Evolutionary conservation across 2,329 filamentous ascomycete genomes (phyloP), one percentile per base, ranked within the genome.

Genomic region (Hypoxylon sp.): DNA sequence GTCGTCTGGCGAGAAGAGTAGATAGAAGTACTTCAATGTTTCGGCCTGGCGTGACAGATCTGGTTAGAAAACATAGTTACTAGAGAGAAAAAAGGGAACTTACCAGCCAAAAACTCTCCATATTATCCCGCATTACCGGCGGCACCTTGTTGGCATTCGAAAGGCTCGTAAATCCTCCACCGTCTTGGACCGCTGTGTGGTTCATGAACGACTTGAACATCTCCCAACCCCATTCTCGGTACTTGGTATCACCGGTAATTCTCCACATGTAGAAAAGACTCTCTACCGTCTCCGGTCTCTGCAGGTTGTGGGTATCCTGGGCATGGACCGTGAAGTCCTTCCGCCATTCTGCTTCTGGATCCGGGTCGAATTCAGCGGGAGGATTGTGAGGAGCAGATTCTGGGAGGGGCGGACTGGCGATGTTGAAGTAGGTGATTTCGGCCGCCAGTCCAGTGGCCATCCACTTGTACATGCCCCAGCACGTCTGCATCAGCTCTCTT

Each of bases 31-130:
- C 80, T 99, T 99, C 45, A 99, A 83, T 20, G 96, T 99, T 81
- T 99, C 96, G 48, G 96, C 94, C 91, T 93, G 62, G 22, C 28
- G 18, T n/a, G 5, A n/a, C 59, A 45, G 66, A 67, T 51, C 28
- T 55, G n/a, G 32, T 68, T 63, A 64, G 61, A 38, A 49, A n/a
- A 49, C 36, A 3, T 20, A 26, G 49, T 38, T 30, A 18, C 16
- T 18, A 26, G n/a, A 30, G 30, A 11, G 12, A 11, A n/a, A 52
- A 50, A 40, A 38, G 22, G 33, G 38, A 36, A 82, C 90, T 81
- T 80, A 93, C 91, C 83, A 99, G 87, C 96, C 96, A 99, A 81
- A 98, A 98, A 76, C 93, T 96, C 81, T 99, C 96, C 95, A 99
- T 97, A 72, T 98, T 98, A 79, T 99, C 95, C 64, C 88, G 85